Evolutionary conservation across 257 asterid species (phyloP).

Genomic region (Forsythia suspensa): DNA sequence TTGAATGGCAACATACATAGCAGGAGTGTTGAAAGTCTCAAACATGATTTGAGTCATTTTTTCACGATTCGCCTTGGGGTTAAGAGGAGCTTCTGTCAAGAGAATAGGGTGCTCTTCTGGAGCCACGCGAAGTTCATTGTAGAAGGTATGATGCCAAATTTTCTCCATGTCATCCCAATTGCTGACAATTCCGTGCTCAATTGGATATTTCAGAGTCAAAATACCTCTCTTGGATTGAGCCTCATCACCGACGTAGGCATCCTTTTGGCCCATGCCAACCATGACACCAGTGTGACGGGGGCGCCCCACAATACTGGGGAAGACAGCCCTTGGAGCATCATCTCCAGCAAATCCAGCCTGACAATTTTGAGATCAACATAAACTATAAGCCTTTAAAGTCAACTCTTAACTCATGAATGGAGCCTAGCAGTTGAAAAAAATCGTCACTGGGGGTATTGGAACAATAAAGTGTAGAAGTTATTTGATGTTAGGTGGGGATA

Average conservation of each 20-base stretch:
- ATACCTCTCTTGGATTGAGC: conserved; percentile 28
- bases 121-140: not conserved
- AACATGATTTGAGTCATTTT: not conserved
- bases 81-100: not conserved
- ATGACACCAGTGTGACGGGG: conserved; percentile 66
- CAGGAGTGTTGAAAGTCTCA: not conserved
- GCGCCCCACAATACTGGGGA: conserved; percentile 59
- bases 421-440: too few relatives aligned
- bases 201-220: not conserved
- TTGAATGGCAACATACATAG: not conserved
- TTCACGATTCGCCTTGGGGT: not conserved
- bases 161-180: conserved; percentile 1
- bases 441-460: not conserved
- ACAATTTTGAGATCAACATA: conserved; percentile 10
- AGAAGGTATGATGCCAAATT: conserved; percentile 1
- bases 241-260: conserved; percentile 39
- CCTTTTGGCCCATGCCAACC: conserved; percentile 37
- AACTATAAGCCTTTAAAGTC: not conserved
- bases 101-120: not conserved
- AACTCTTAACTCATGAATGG: not conserved
- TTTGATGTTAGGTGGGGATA: conserved; percentile 7
- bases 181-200: not conserved
- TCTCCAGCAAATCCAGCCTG: conserved; percentile 78
- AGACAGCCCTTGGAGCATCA: conserved; percentile 63
- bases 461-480: not conserved